These are phyloP conservation scores for Parietichytrium sp. DNA, from an alignment of 108 stramenopile species.

Conservation along the genomic window DNA sequence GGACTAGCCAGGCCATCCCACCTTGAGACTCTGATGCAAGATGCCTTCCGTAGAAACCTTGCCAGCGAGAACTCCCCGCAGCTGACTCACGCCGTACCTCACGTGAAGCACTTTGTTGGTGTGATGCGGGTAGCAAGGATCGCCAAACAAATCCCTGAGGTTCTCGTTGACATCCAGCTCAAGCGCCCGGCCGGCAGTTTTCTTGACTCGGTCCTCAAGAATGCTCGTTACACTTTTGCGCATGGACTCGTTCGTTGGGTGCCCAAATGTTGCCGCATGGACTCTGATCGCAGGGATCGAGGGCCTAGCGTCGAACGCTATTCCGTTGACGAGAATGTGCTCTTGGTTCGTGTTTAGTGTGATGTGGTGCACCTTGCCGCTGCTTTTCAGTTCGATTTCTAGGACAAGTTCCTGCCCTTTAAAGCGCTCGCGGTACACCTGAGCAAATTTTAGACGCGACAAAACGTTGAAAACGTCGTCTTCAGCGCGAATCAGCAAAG, in stretches of 20 bases:
- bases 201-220: background rate
- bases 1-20: slow-evolving; percentile 38
- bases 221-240: slow-evolving; percentile 3
- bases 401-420: background rate
- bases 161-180: background rate
- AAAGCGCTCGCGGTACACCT: background rate
- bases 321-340: background rate
- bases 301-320: background rate
- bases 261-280: slow-evolving; percentile 2
- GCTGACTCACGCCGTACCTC: background rate
- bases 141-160: background rate
- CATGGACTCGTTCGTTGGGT: background rate
- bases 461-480: background rate
- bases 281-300: slow-evolving; percentile 17
- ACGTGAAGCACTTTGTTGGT: slow-evolving; percentile 36
- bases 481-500: background rate
- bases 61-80: background rate
- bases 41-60: background rate
- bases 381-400: background rate
- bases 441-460: background rate
- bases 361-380: background rate
- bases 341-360: background rate
- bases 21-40: background rate
- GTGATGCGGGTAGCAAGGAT: background rate
- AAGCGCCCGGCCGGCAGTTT: background rate